Conservation (phyloP, 2,329 filamentous ascomycete genomes). For the Tolypocladium ophioglossoides region DNA sequence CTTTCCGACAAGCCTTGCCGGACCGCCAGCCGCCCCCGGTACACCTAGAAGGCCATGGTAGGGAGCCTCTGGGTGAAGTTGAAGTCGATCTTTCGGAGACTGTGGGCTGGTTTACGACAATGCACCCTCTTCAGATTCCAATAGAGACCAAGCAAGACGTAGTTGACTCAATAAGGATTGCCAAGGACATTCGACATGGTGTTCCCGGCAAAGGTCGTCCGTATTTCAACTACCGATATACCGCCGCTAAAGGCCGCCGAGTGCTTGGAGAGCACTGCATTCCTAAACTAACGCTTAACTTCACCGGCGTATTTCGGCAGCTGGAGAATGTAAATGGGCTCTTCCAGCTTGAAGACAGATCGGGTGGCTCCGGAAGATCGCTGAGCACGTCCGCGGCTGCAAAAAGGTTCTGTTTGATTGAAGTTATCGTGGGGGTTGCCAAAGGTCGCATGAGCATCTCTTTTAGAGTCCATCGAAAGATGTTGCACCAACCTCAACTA, state of each 20-base stretch:
- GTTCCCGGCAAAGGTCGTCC: too few species aligned
- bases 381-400: too few species aligned
- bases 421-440: not conserved
- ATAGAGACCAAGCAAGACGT: not conserved
- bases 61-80: not conserved
- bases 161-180: not conserved
- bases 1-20: not conserved
- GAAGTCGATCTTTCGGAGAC: not conserved
- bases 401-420: not conserved
- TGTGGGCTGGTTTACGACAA: not conserved
- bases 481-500: not conserved
- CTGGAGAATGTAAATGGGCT: not conserved
- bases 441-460: not conserved
- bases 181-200: too few species aligned
- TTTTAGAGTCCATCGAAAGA: not conserved
- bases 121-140: not conserved
- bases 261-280: not conserved
- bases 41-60: not conserved
- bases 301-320: not conserved
- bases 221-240: too few species aligned
- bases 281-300: not conserved
- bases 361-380: not conserved
- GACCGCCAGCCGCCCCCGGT: not conserved
- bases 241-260: not conserved
- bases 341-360: not conserved